Conservation (phyloP, 108 stramenopile species). For the Seminavis robusta region DNA sequence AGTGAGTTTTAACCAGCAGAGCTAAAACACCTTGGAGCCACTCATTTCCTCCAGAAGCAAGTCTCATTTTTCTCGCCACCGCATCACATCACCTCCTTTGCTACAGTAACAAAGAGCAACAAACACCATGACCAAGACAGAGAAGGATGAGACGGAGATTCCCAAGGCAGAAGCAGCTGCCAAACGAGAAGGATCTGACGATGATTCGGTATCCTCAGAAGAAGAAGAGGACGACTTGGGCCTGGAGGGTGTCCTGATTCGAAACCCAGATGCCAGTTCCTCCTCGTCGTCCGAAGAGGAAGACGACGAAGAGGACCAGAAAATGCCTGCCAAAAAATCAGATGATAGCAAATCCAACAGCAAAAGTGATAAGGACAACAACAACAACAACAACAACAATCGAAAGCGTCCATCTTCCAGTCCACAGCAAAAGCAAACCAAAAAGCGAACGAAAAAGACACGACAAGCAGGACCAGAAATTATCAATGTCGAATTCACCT, state of each 20-base stretch:
- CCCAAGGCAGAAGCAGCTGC: no score
- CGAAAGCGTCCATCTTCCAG: slow-evolving; percentile 3
- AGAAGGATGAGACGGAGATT: no score
- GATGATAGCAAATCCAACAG: slow-evolving; percentile 34
- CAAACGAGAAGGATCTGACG: no score
- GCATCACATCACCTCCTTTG: no score
- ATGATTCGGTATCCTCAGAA: slow-evolving; percentile 12
- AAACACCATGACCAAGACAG: no score
- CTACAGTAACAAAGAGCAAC: no score
- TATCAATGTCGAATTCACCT: slow-evolving; percentile 74
- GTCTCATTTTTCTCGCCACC: no score
- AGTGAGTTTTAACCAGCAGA: no score
- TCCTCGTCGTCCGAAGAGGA: slow-evolving; percentile 38
- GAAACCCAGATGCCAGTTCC: slow-evolving; percentile 59
- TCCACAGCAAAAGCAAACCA: slow-evolving; percentile 18
- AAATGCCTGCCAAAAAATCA: slow-evolving; percentile 26
- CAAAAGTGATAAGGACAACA: slow-evolving; percentile 23
- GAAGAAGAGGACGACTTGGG: slow-evolving; percentile 57
- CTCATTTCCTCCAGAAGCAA: no score
- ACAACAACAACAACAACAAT: no score
- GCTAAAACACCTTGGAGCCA: no score
- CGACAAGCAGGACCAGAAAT: slow-evolving; percentile 49
- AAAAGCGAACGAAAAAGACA: slow-evolving; percentile 28
- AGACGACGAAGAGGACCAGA: slow-evolving; percentile 30
- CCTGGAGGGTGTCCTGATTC: slow-evolving; percentile 66